Evolutionary conservation across 805 yeast species (phyloP).

Genomic region (Starmerella etchellsii): DNA sequence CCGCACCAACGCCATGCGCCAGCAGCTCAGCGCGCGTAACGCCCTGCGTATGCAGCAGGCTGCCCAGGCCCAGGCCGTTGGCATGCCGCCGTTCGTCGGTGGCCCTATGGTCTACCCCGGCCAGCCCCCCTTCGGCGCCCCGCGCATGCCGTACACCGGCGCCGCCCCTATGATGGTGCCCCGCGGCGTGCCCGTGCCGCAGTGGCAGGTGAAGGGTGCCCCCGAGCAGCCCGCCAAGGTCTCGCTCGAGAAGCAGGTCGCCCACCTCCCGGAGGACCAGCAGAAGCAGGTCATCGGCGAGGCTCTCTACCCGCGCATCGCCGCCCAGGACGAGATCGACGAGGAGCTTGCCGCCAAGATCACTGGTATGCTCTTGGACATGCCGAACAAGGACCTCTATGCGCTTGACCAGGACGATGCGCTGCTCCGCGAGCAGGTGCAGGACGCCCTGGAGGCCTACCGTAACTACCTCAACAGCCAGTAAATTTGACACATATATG

Average conservation of each 20-base stretch:
- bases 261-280: conserved; percentile 55
- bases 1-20: conserved; percentile 91
- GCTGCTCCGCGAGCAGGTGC: conserved; percentile 77
- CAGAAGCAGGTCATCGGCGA: conserved; percentile 98
- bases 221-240: conserved; percentile 24
- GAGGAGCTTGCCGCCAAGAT: conserved; percentile 96
- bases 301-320: conserved; percentile 86
- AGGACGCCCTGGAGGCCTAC: conserved; percentile 89
- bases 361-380: conserved; percentile 96
- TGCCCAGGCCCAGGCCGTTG: conserved; percentile 46
- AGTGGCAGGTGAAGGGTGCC: conserved; percentile 24
- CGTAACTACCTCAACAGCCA: conserved; percentile 62
- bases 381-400: conserved; percentile 82
- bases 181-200: conserved; percentile 29
- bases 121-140: conserved; percentile 51
- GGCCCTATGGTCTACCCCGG: conserved; percentile 32
- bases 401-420: conserved; percentile 82
- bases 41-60: conserved; percentile 97
- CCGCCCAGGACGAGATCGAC: conserved; percentile 76
- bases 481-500: no score
- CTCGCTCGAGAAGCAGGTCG: conserved; percentile 54
- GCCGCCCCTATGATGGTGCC: conserved; percentile 26
- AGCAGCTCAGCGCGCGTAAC: conserved; percentile 95
- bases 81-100: conserved; percentile 66
- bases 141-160: conserved; percentile 39